These are phyloP conservation scores for Senecio squalidus DNA, from an alignment of 140 eudicot species.

Conservation along the genomic window DNA sequence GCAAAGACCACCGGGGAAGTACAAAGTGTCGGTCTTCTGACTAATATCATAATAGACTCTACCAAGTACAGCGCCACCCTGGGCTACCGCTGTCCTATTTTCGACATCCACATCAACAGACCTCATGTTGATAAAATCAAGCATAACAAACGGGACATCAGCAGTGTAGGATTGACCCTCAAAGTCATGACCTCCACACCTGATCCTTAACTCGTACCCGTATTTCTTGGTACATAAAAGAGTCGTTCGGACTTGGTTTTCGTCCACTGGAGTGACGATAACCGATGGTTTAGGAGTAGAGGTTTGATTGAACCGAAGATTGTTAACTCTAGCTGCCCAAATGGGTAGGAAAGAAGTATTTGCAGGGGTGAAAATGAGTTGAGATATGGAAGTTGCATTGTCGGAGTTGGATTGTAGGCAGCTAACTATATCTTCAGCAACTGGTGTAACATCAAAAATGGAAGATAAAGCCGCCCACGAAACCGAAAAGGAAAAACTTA, in stretches of 20 bases:
- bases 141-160: slow-evolving; percentile 11
- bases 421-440: too few relatives aligned
- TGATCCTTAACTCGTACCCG: slow-evolving; percentile 16
- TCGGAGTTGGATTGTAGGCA: slow-evolving; percentile 13
- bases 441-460: too few relatives aligned
- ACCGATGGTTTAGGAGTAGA: slow-evolving; percentile 6
- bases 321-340: slow-evolving; percentile 12
- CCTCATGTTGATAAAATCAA: slow-evolving; percentile 15
- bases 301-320: background rate
- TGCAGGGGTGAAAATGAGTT: slow-evolving; percentile 8
- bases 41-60: slow-evolving; percentile 10
- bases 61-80: slow-evolving; percentile 15
- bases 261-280: slow-evolving; percentile 13
- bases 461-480: too few relatives aligned
- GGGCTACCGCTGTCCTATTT: background rate
- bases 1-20: slow-evolving; percentile 19
- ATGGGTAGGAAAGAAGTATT: slow-evolving; percentile 3
- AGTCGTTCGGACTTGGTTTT: slow-evolving; percentile 5
- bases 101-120: background rate
- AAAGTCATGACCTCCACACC: slow-evolving; percentile 18
- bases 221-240: slow-evolving; percentile 13
- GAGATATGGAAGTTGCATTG: slow-evolving; percentile 14
- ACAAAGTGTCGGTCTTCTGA: slow-evolving; percentile 5
- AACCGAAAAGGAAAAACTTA: too few relatives aligned
- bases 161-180: slow-evolving; percentile 19